Evolutionary conservation across 306 rosid genomes (phyloP), one percentile per base, ranked within the genome.

Genomic region (Prunus padus): DNA sequence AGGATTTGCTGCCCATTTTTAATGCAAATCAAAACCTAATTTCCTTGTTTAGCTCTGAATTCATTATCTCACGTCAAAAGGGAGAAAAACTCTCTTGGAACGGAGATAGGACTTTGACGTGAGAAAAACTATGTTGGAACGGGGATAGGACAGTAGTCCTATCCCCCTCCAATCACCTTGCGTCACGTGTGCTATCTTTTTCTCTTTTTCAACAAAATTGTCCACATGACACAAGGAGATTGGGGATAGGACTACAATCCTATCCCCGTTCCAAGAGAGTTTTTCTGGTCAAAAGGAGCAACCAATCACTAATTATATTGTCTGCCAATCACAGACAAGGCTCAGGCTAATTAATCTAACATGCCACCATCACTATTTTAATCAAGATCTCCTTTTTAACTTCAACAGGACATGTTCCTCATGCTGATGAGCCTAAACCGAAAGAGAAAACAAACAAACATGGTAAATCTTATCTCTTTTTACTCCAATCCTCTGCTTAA

Each of bases 1-100:
- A 54, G 82, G 78, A 77, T 75, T 77, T 72, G 78, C 13, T 31
- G 1, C 30, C 64, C 60, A 65, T 75, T 66, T 42, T 68, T 42
- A 76, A 76, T 56, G 82, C 83, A 56, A 52, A 75, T 15, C 67
- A n/a, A 9, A 65, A 52, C 23, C n/a, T n/a, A 20, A 37, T 64
- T 62, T 33, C 47, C 28, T 45, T 23, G 25, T 57, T 44, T 16
- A 47, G 44, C 59, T 76, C 19, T 67, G 68, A 42, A 47, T 47
- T 59, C 72, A 45, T 11, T 16, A 25, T 18, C 9, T 62, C 19
- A 47, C 70, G 75, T 79, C 82, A 57, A 18, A 52, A 25, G 44
- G 31, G n/a, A n/a, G n/a, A n/a, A n/a, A n/a, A n/a, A n/a, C n/a
- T n/a, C n/a, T n/a, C n/a, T n/a, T n/a, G n/a, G n/a, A n/a, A n/a